A percentile compares a stretch with the other conserved stretches of the same genome.
Evolutionary conservation across 2,329 filamentous ascomycete species (phyloP).

Genomic region (Pezicula neosporulosa): DNA sequence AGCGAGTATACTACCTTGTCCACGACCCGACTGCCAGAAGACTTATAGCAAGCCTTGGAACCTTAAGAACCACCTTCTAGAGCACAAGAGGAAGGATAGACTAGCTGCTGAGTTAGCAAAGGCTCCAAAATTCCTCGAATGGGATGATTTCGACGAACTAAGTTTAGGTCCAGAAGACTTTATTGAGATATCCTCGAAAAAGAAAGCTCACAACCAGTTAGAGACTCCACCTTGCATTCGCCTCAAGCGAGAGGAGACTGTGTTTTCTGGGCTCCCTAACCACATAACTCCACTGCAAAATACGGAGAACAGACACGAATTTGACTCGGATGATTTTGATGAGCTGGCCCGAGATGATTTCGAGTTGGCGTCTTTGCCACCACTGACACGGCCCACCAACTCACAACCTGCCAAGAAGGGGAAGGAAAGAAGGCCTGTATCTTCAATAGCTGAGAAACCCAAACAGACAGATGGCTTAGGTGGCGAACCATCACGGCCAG

Average conservation of each 20-base stretch:
- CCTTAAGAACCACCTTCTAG: not conserved
- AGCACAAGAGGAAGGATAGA: not conserved
- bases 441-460: no score
- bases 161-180: slow-evolving; percentile 20
- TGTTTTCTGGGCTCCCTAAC: not conserved
- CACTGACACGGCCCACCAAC: no score
- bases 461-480: no score
- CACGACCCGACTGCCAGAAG: not conserved
- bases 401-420: not conserved
- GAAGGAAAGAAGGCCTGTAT: not conserved
- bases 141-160: slow-evolving; percentile 24
- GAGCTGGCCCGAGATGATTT: not conserved
- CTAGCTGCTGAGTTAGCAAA: not conserved
- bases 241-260: slow-evolving; percentile 13
- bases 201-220: slow-evolving; percentile 6
- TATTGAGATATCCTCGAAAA: slow-evolving; percentile 15
- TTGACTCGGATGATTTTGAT: not conserved
- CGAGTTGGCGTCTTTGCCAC: no score
- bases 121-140: slow-evolving; percentile 1
- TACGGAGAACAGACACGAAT: slow-evolving; percentile 8
- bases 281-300: slow-evolving; percentile 13
- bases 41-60: not conserved
- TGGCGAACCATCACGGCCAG: no score
- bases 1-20: not conserved
- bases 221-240: slow-evolving; percentile 2